Conservation (phyloP, 495 filamentous ascomycete species). For the Annulohypoxylon nitens region DNA sequence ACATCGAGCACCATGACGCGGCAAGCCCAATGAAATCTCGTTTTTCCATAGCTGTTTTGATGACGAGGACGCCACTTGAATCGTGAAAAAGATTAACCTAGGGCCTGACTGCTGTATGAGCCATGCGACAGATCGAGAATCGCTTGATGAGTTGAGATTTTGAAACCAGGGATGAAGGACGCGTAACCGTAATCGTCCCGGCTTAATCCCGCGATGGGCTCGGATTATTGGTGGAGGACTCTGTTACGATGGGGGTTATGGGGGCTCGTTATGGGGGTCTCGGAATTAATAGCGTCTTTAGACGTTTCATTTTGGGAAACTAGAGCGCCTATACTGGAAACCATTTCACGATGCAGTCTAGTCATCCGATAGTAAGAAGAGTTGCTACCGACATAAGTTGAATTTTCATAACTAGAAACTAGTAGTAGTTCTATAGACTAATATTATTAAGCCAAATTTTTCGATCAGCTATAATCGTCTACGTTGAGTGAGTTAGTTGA, state of each 20-base stretch:
- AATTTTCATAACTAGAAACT: constrained; percentile 3
- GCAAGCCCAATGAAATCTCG: constrained; percentile 12
- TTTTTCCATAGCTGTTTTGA: constrained; percentile 1
- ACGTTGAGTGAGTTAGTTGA: background rate
- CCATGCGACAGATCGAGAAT: constrained; percentile 1
- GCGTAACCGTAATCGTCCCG: constrained; percentile 19
- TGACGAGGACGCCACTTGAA: constrained; percentile 8
- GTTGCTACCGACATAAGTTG: background rate
- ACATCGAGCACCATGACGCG: constrained; percentile 17
- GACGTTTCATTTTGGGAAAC: constrained; percentile 11
- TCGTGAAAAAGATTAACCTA: constrained; percentile 7
- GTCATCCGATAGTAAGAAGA: background rate
- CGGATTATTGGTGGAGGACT: constrained; percentile 2
- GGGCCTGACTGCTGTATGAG: background rate
- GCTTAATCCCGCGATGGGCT: constrained; percentile 7
- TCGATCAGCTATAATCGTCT: background rate
- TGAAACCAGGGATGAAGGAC: constrained; percentile 18
- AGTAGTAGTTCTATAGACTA: constrained; percentile 4
- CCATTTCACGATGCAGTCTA: background rate
- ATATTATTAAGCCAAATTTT: background rate
- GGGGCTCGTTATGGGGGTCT: background rate
- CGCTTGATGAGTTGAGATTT: constrained; percentile 4
- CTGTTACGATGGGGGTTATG: background rate
- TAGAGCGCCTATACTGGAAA: background rate
- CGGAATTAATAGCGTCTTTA: constrained; percentile 8